These are phyloP conservation scores for Calocera viscosa DNA, from an alignment of 768 basidiomycete species.

Conservation along the genomic window DNA sequence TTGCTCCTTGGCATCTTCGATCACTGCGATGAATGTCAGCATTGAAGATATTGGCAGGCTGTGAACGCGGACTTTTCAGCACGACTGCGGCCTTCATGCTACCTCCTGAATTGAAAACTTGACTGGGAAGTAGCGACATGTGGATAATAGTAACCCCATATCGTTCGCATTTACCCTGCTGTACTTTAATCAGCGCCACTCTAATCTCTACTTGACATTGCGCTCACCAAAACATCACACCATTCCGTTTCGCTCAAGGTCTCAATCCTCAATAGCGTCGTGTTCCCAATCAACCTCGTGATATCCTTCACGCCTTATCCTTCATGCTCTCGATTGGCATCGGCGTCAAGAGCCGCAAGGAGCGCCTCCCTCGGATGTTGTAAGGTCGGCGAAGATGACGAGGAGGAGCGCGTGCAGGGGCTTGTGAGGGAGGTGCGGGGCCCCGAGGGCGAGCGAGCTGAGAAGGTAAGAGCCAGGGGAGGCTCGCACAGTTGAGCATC, in stretches of 20 bases:
- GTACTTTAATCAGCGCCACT: neutral
- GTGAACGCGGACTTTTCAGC: conserved; percentile 51
- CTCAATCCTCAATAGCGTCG: conserved; percentile 81
- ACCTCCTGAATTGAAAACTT: conserved; percentile 95
- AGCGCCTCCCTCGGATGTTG: conserved; percentile 39
- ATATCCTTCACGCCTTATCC: conserved; percentile 68
- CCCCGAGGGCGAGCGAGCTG: neutral
- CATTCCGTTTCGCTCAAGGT: conserved; percentile 82
- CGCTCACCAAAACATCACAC: conserved; percentile 65
- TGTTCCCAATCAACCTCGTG: conserved; percentile 70
- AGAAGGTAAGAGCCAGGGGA: conserved; percentile 6
- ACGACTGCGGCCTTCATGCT: conserved; percentile 97
- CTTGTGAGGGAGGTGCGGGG: conserved; percentile 17
- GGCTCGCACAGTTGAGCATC: neutral
- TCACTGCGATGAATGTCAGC: conserved; percentile 47
- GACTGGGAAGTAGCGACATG: neutral
- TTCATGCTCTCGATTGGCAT: conserved; percentile 32
- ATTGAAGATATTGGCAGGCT: neutral
- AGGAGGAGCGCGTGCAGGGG: conserved; percentile 19
- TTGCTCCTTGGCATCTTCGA: conserved; percentile 78
- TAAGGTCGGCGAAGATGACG: conserved; percentile 61
- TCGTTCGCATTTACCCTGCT: conserved; percentile 80
- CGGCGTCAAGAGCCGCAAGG: conserved; percentile 18
- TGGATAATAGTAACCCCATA: conserved; percentile 12
- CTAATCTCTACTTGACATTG: neutral